These are phyloP conservation scores for Ophiocordyceps robertsii DNA, from an alignment of 2,329 filamentous ascomycete species.

Conservation along the genomic window DNA sequence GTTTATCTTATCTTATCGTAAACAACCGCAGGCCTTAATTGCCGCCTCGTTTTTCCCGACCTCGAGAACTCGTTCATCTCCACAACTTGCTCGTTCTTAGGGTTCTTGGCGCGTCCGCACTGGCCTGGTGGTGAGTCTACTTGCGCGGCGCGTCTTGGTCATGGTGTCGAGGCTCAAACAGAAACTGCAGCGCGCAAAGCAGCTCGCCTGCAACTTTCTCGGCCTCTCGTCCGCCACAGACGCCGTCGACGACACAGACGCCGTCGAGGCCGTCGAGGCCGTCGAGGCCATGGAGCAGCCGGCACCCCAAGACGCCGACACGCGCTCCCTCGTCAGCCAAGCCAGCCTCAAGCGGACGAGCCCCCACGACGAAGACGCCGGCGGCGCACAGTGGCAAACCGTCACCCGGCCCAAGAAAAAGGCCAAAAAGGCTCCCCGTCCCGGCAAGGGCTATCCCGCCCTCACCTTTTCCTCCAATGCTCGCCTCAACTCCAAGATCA, in stretches of 20 bases:
- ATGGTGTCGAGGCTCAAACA: conserved; percentile 7
- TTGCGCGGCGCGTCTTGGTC: conserved; percentile 2
- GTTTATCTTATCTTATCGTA: no score
- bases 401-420: conserved; percentile 44
- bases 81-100: no score
- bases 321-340: conserved; percentile 14
- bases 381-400: conserved; percentile 37
- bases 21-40: no score
- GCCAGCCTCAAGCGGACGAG: conserved; percentile 35
- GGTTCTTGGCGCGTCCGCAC: no score
- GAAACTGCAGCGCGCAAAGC: conserved; percentile 7
- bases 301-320: conserved; percentile 4
- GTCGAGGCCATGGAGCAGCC: conserved; percentile 7
- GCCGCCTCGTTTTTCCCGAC: no score
- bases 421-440: conserved; percentile 45
- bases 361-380: conserved; percentile 26
- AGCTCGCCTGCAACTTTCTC: conserved; percentile 5
- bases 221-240: conserved; percentile 2
- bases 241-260: neutral
- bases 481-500: conserved; percentile 47
- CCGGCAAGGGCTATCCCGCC: conserved; percentile 42
- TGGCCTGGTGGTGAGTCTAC: no score
- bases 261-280: conserved; percentile 7
- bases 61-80: no score
- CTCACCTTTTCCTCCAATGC: conserved; percentile 44